A percentile compares a stretch with the other conserved stretches of the same genome.
Conservation (phyloP, 352 stramenopile species). For the Pythium dissotocum region DNA sequence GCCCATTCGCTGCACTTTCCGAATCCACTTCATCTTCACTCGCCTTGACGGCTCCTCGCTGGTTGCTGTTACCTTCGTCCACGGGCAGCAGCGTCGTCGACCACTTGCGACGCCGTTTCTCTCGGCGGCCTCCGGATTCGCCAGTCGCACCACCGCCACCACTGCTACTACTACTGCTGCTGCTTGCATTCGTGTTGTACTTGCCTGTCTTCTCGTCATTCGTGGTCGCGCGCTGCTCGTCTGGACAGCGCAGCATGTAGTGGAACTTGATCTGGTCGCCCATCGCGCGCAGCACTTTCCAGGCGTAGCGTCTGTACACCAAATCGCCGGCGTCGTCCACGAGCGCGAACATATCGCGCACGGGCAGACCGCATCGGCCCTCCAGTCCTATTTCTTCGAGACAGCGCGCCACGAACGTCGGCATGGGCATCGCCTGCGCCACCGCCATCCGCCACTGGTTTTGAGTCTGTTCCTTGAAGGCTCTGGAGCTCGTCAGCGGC, state of each 20-base stretch:
- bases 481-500: constrained; percentile 2
- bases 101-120: constrained; percentile 72
- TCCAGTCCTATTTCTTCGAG: constrained; percentile 82
- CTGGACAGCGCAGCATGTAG: constrained; percentile 45
- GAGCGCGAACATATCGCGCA: constrained; percentile 60
- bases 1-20: not conserved
- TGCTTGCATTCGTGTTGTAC: constrained; percentile 17
- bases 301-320: constrained; percentile 58
- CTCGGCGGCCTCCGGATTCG: constrained; percentile 13
- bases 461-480: not conserved
- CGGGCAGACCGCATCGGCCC: constrained; percentile 63
- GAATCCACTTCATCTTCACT: not conserved
- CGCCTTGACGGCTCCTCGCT: constrained; percentile 8
- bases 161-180: not conserved
- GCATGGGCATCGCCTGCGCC: constrained; percentile 45
- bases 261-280: constrained; percentile 59
- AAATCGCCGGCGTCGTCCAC: constrained; percentile 58
- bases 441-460: constrained; percentile 12
- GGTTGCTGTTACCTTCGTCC: constrained; percentile 21
- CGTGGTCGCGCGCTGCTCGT: not conserved
- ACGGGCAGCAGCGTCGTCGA: constrained; percentile 55
- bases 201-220: not conserved
- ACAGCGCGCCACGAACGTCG: constrained; percentile 70
- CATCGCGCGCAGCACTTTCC: constrained; percentile 64
- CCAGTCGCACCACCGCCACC: not conserved